Percentiles rank a stretch among this genome's conserved stretches.
These are phyloP conservation scores for Petunia axillaris DNA, from an alignment of 257 asterid genomes.

Conservation along the genomic window DNA sequence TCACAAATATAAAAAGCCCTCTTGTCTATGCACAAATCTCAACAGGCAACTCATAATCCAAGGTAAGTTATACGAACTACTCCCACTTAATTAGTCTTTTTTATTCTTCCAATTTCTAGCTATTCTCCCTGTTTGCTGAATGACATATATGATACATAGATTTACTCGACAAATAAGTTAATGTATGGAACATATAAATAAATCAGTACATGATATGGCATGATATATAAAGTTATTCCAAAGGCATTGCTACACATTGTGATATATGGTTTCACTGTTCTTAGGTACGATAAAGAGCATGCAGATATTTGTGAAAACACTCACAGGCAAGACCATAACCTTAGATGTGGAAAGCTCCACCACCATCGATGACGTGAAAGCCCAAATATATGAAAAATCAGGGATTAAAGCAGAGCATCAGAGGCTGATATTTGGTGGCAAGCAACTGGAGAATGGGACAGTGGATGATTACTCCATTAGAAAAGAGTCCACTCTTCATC, in stretches of 20 bases:
- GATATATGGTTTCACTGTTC: no score
- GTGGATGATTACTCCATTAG: background rate
- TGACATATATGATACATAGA: no score
- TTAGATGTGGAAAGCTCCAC: background rate
- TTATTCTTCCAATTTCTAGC: no score
- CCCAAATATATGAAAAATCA: background rate
- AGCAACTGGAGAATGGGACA: background rate
- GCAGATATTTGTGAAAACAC: background rate
- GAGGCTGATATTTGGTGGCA: slow-evolving; percentile 7
- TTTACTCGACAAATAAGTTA: no score
- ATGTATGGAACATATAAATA: no score
- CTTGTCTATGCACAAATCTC: background rate
- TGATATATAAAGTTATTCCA: no score
- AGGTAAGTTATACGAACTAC: no score
- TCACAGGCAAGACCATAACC: background rate
- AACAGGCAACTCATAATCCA: background rate
- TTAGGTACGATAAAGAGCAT: background rate
- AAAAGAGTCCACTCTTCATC: slow-evolving; percentile 4
- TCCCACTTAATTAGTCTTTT: no score
- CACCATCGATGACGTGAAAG: background rate
- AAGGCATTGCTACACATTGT: no score
- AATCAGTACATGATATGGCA: no score
- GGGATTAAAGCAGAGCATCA: background rate
- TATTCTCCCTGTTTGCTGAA: no score
- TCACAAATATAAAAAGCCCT: background rate